Base-by-base conservation (phyloP, 306 rosid species). In the Crotalaria pallida region DNA sequence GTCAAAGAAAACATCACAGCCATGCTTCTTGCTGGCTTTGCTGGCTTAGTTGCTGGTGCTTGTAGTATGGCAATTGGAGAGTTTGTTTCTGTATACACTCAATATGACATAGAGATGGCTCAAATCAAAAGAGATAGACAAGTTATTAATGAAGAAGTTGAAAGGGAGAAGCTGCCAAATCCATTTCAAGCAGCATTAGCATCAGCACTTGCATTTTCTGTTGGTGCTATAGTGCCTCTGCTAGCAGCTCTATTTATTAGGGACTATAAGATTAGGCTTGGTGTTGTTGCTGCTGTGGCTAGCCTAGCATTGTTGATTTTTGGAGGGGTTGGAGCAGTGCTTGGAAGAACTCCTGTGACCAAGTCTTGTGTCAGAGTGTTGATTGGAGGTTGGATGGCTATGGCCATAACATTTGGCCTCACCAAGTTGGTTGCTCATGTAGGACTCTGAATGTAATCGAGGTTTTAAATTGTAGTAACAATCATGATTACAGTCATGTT, bases 51-150 rank as follows among this genome's bases (percentile, higher is more conserved):
- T 16, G 69, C 69, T 1, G 74, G 80, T 7, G 80, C 69, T 9
- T 66, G 80, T 12, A 65, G 68, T 18, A 57, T 57, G 79, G 75
- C 69, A 16, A 67, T 76, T 16, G 80, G 70, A 33, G 75, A 76
- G 26, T 76, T 47, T 59, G 75, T 67, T 7, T 67, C 80, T 3
- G 69, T 58, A 40, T 50, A 67, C 44, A 48, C 75, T 53, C 77
- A 63, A 13, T 23, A 65, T 33, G 78, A 78, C 21, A 29, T 78
- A 65, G 78, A 65, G 51, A 2, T 17, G 1, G 64, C 73, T 5
- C 63, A 71, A 48, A 40, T 45, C 5, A 49, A 60, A 15, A 50
- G 63, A 34, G 26, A 74, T 0, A 27, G 16, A 26, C 11, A 43
- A 41, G 6, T 1, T 10, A 11, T 15, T 21, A 50, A 7, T 3